A percentile compares a stretch with the other conserved stretches of the same genome.
phyloP scores from a whole-genome alignment of 2,329 filamentous ascomycete species.

The Calonectria naviculata region DNA sequence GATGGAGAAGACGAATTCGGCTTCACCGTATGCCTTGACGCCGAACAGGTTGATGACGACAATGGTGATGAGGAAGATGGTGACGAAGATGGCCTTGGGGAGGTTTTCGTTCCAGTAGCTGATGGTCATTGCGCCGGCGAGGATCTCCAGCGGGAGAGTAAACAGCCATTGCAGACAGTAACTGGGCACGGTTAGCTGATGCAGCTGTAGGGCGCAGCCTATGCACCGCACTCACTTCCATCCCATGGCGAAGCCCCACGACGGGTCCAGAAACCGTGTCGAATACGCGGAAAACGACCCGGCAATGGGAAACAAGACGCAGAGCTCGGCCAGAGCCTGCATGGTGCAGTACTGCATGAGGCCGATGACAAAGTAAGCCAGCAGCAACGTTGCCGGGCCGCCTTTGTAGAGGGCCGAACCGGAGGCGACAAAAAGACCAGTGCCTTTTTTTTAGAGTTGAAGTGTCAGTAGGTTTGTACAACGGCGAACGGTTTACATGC shows the following conservation, averaged over 20 bases:
- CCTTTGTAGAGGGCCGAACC: conserved; percentile 78
- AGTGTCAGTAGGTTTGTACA: neutral
- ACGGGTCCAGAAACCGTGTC: conserved; percentile 92
- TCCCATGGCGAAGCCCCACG: conserved; percentile 95
- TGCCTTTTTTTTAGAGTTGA: conserved; percentile 59
- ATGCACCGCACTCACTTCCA: conserved; percentile 76
- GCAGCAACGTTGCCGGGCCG: conserved; percentile 80
- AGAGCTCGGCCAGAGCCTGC: conserved; percentile 91
- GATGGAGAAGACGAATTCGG: conserved; percentile 87
- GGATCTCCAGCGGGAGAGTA: conserved; percentile 85
- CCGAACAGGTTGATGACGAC: conserved; percentile 88
- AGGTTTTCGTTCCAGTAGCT: conserved; percentile 78
- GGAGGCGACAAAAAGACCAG: conserved; percentile 88
- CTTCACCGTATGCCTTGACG: conserved; percentile 89
- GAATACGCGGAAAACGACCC: conserved; percentile 95
- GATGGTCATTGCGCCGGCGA: conserved; percentile 86
- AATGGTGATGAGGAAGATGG: conserved; percentile 82
- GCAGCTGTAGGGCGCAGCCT: neutral
- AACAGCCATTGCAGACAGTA: conserved; percentile 91
- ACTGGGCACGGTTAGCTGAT: conserved; percentile 51
- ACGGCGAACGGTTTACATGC: no score
- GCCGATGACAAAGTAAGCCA: conserved; percentile 82
- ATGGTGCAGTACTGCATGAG: conserved; percentile 93
- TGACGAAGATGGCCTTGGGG: conserved; percentile 80
- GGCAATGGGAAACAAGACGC: conserved; percentile 89